A percentile compares a stretch with the other conserved stretches of the same genome.
phyloP scores from a whole-genome alignment of 2,329 filamentous ascomycete species.

The Alternaria burnsii region DNA sequence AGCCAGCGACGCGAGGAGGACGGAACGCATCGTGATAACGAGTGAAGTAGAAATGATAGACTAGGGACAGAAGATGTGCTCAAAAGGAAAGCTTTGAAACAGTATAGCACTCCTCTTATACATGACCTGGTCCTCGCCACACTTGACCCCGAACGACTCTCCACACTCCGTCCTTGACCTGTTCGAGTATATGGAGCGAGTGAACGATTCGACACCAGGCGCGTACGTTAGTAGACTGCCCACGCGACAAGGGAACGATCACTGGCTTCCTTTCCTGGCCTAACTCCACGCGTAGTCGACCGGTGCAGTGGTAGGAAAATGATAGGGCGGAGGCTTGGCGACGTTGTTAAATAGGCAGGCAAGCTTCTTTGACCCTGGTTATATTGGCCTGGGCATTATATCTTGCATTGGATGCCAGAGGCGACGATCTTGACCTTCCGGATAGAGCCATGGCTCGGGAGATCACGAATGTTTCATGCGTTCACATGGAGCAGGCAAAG shows the following conservation, averaged over 20 bases:
- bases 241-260: conserved; percentile 16
- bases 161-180: conserved; percentile 3
- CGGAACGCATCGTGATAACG: conserved; percentile 39
- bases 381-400: conserved; percentile 27
- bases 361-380: conserved; percentile 16
- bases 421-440: conserved; percentile 25
- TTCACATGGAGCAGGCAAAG: conserved; percentile 7
- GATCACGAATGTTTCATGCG: conserved; percentile 13
- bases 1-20: conserved; percentile 41
- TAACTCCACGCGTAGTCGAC: conserved; percentile 13
- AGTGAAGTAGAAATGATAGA: conserved; percentile 22
- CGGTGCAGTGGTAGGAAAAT: conserved; percentile 13
- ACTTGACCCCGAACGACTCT: conserved; percentile 3
- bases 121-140: conserved; percentile 8
- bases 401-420: conserved; percentile 12
- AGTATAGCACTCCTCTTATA: conserved; percentile 23
- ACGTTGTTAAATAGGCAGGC: conserved; percentile 31
- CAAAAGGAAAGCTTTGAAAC: neutral
- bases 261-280: conserved; percentile 23
- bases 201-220: conserved; percentile 6
- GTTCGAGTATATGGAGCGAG: conserved; percentile 5
- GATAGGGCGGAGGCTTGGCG: conserved; percentile 23
- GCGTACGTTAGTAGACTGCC: conserved; percentile 11
- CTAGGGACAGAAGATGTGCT: conserved; percentile 20
- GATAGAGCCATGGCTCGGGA: conserved; percentile 18